Evolutionary conservation across 495 filamentous ascomycete species (phyloP), one percentile per base, ranked within the genome.

Genomic region (Aspergillus saccharolyticus): DNA sequence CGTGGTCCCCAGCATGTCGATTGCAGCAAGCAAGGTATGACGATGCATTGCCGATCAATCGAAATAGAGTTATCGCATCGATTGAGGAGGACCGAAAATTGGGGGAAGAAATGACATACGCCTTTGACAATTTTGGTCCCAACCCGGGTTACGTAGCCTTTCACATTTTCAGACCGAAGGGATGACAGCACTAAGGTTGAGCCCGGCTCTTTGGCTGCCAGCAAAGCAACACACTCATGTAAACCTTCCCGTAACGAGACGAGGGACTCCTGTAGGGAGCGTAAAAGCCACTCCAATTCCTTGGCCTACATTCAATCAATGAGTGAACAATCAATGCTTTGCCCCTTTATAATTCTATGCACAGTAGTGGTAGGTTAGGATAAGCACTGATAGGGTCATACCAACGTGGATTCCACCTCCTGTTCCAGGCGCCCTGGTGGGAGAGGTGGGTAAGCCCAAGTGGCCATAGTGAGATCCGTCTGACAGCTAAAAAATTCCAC

Each of bases 101-200:
- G 18, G 10, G 42, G 20, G 8, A 33, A 46, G 20, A 18, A 24
- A 50, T 50, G 22, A 81, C 82, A 62, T 75, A 89, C 88, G 30
- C 87, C 89, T 60, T 89, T 89, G 33, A 90, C 83, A 30, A 96
- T 82, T 42, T 83, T 79, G 12, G 85, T 86, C 7, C 90, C 90
- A 12, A 90, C 81, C 21, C 90, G 83, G 0, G 92, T 97, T 51
- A 97, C 81, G 69, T 89, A 87, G 4, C 94, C 94, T 68, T 98
- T 98, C 33, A 97, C 85, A 58, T 80, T 84, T 75, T 98, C 94
- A 47, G 88, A 90, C 17, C 95, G 82, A 39, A 87, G 75, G n/a
- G 91, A 94, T 53, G 89, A 91, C 24, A 97, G 77, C 7, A 89
- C 92, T 48, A 98, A 83, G 4, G 92, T 98, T 53, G 85, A 89